Evolutionary conservation across 331 rosid genomes (phyloP), one percentile per base, ranked within the genome.

Genomic region (Erythrophleum ivorense): DNA sequence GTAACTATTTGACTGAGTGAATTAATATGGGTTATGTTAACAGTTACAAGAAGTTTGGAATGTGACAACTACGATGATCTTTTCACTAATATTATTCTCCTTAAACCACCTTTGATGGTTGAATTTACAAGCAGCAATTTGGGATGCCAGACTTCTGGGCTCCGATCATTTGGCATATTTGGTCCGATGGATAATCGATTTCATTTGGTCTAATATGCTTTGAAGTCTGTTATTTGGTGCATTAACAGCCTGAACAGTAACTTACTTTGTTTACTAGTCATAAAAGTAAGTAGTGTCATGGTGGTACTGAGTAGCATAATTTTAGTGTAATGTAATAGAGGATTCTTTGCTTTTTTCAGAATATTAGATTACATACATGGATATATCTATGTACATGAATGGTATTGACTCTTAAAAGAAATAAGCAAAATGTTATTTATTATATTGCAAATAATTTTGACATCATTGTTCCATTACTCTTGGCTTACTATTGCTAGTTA

Each of bases 11-110:
- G n/a, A n/a, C n/a, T n/a, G n/a, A n/a, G n/a, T n/a, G n/a, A n/a
- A n/a, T n/a, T n/a, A n/a, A n/a, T n/a, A n/a, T n/a, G n/a, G n/a
- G n/a, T n/a, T n/a, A n/a, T n/a, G n/a, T n/a, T n/a, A n/a, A n/a
- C n/a, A n/a, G n/a, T n/a, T n/a, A n/a, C n/a, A n/a, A n/a, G n/a
- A n/a, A n/a, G n/a, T n/a, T n/a, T n/a, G n/a, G n/a, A n/a, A n/a
- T n/a, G n/a, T n/a, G n/a, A n/a, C n/a, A n/a, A n/a, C n/a, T 79
- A 81, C 34, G 74, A 53, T 52, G 73, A 78, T 66, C 63, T 69
- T 79, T 52, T 71, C 63, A 66, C 70, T 77, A 79, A 84, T 45
- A 48, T 33, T 49, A 46, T 81, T 81, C 82, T 55, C 88, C 86
- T 63, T 65, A 77, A 12, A 80, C 60, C 78, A 53, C 73, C 75